Percentiles rank a stretch among this genome's conserved stretches.
phyloP scores from a whole-genome alignment of 495 filamentous ascomycete species.

The Lasiosphaeriaceae sp. region DNA sequence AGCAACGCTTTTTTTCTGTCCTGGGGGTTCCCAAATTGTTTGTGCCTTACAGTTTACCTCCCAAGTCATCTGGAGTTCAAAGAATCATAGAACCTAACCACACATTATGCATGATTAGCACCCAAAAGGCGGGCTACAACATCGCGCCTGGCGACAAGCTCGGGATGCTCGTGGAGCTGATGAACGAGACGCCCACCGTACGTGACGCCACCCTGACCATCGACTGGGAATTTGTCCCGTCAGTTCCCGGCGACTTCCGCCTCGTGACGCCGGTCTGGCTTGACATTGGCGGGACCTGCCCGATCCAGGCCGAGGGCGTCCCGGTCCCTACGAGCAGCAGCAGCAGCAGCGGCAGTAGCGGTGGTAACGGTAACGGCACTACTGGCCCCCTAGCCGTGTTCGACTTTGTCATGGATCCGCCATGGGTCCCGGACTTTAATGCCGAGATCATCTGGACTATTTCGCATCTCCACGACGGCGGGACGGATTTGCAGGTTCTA shows the following conservation, averaged over 20 bases:
- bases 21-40: no score
- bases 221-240: constrained; percentile 27
- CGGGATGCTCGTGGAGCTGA: constrained; percentile 19
- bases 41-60: no score
- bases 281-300: constrained; percentile 23
- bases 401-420: constrained; percentile 14
- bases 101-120: constrained; percentile 8
- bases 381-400: constrained; percentile 8
- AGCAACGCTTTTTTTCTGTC: no score
- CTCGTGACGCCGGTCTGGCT: constrained; percentile 22
- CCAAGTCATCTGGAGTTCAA: no score
- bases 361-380: neutral
- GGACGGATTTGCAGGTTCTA: constrained; percentile 3
- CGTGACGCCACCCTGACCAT: constrained; percentile 20
- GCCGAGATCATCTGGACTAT: constrained; percentile 10
- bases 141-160: constrained; percentile 10
- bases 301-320: constrained; percentile 5
- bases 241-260: constrained; percentile 8
- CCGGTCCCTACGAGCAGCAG: constrained; percentile 7
- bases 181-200: constrained; percentile 18
- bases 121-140: constrained; percentile 22
- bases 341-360: neutral
- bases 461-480: constrained; percentile 23
- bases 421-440: constrained; percentile 15
- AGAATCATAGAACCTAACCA: no score